phyloP scores from a whole-genome alignment of 345 rosid genomes.

The Lumnitzera racemosa region DNA sequence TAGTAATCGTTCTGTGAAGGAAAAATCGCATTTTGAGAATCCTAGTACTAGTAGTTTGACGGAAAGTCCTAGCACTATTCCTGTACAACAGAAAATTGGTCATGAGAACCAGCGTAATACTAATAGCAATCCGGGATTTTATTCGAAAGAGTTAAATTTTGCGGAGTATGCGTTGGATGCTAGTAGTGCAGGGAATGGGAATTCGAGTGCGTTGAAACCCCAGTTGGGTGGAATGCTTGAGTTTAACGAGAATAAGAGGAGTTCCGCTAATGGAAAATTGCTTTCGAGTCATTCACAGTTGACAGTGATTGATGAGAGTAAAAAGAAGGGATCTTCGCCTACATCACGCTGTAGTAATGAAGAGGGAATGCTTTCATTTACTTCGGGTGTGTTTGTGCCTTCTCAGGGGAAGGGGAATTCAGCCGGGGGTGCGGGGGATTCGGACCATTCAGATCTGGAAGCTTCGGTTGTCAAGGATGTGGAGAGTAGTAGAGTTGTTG shows the following conservation, averaged over 20 bases:
- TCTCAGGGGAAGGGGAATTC: slow-evolving; percentile 44
- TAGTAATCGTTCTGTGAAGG: background rate
- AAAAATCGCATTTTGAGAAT: slow-evolving; percentile 28
- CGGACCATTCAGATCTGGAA: slow-evolving; percentile 87
- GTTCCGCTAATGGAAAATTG: slow-evolving; percentile 32
- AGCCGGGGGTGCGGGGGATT: slow-evolving; percentile 48
- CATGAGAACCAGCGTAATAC: slow-evolving; percentile 21
- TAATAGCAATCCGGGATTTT: slow-evolving; percentile 15
- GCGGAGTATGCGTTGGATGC: slow-evolving; percentile 41
- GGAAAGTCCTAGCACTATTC: slow-evolving; percentile 24
- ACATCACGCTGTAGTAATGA: slow-evolving; percentile 56
- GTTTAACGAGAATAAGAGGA: slow-evolving; percentile 63
- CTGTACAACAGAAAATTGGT: slow-evolving; percentile 12
- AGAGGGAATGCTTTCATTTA: slow-evolving; percentile 72
- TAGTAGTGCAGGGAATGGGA: slow-evolving; percentile 29
- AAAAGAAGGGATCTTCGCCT: slow-evolving; percentile 51
- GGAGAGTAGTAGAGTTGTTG: slow-evolving; percentile 51
- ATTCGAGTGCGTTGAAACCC: slow-evolving; percentile 46
- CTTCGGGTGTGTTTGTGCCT: slow-evolving; percentile 53
- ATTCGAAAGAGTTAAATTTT: slow-evolving; percentile 55
- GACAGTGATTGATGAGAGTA: slow-evolving; percentile 32
- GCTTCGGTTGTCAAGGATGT: slow-evolving; percentile 68
- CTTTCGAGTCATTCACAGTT: slow-evolving; percentile 36
- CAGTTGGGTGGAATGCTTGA: slow-evolving; percentile 61
- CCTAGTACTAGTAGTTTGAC: slow-evolving; percentile 43